Evolutionary conservation across 805 yeast genomes (phyloP), one percentile per base, ranked within the genome.

Genomic region (Sungouiella thailandica): DNA sequence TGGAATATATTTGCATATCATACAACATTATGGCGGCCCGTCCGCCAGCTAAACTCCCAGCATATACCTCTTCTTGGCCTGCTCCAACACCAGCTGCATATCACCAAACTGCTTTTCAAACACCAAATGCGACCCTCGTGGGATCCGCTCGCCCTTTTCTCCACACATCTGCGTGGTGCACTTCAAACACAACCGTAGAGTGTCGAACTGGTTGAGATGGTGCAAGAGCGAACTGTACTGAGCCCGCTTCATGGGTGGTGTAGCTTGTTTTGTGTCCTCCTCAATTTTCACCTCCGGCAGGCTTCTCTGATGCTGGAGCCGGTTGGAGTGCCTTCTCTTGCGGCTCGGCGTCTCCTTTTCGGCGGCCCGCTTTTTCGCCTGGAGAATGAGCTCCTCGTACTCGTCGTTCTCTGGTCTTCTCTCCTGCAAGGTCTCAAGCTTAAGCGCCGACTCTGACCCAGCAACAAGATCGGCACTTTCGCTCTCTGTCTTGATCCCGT

Each of bases 121-220:
- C 24, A 53, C 40, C 20, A 57, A 39, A 9, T 28, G 29, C 1
- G 59, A 52, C 6, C 52, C 56, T 8, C 39, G 43, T 1, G 62
- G 57, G 5, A 47, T 46, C 17, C 28, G 25, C 18, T 36, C 48
- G 6, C 46, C 46, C 11, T 41, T 37, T 23, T 44, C 38, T 5
- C 53, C 52, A 22, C 53, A 49, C 30, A 46, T 39, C 31, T 46
- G 39, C 16, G 43, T 41, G 18, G 52, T 47, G 35, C 69, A 63
- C 24, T 54, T 55, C 15, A 63, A 42, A 32, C 69, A 62, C 32
- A 60, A 41, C 28, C 44, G 41, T 27, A 62, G 46, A 5, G 20
- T 35, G 13, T 50, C 50, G 30, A 49, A 47, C 15, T 44, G 44
- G 34, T 60, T 59, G 33, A 60, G 49, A 29, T 47, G 52, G 29